Percentiles rank a stretch among this genome's conserved stretches.
Evolutionary conservation across 2,329 filamentous ascomycete species (phyloP).

Genomic region (Arthrobotrys musiformis): DNA sequence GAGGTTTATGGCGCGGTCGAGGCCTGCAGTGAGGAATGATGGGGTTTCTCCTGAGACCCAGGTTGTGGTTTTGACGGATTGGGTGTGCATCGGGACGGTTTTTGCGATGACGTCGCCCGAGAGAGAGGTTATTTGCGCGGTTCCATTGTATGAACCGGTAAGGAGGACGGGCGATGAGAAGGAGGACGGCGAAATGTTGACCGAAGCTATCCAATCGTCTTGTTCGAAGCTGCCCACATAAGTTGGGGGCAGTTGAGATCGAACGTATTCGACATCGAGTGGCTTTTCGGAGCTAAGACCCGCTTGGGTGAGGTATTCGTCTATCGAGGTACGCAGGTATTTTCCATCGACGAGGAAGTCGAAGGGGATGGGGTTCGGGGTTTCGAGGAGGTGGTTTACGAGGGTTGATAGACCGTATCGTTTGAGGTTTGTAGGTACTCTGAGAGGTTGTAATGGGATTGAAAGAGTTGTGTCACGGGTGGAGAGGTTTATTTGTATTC

Average conservation of each 20-base stretch:
- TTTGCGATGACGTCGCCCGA: slow-evolving; percentile 84
- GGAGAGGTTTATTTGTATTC: slow-evolving; percentile 76
- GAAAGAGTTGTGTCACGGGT: slow-evolving; percentile 72
- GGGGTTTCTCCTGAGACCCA: slow-evolving; percentile 70
- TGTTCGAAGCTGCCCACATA: slow-evolving; percentile 95
- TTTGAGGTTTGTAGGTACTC: slow-evolving; percentile 67
- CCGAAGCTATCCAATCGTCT: slow-evolving; percentile 92
- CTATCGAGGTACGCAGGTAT: slow-evolving; percentile 87
- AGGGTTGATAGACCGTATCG: slow-evolving; percentile 77
- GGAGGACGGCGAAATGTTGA: slow-evolving; percentile 72
- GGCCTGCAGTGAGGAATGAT: slow-evolving; percentile 81
- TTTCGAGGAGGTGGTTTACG: slow-evolving; percentile 77
- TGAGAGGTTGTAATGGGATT: slow-evolving; percentile 65
- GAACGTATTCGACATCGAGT: slow-evolving; percentile 89
- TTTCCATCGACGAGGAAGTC: slow-evolving; percentile 96
- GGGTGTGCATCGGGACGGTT: slow-evolving; percentile 76
- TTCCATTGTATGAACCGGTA: slow-evolving; percentile 93
- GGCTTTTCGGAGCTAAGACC: slow-evolving; percentile 90
- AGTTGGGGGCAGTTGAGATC: slow-evolving; percentile 86
- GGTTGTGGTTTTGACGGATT: slow-evolving; percentile 81
- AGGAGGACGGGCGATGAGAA: slow-evolving; percentile 75
- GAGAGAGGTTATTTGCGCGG: slow-evolving; percentile 88
- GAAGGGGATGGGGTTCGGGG: slow-evolving; percentile 76
- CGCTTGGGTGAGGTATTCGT: slow-evolving; percentile 86
- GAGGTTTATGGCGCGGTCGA: slow-evolving; percentile 85